Percentiles rank a stretch among this genome's conserved stretches.
Evolutionary conservation across 805 yeast genomes (phyloP).

Genomic region (Scheffersomyces lignosus): DNA sequence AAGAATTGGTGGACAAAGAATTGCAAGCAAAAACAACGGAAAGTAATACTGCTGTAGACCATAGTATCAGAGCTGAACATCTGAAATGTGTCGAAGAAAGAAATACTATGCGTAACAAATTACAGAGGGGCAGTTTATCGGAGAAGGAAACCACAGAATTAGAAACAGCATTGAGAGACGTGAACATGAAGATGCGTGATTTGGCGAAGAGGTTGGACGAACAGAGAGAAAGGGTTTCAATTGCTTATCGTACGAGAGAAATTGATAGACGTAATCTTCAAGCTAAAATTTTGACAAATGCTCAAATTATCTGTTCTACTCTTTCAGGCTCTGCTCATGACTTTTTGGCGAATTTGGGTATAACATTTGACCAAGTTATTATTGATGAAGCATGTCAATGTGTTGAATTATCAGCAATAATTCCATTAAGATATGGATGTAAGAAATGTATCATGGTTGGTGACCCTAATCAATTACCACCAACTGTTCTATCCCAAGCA

Average conservation of each 20-base stretch:
- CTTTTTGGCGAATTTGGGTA: conserved; percentile 68
- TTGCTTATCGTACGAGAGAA: conserved; percentile 73
- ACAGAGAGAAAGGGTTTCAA: conserved; percentile 70
- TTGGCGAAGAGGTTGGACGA: conserved; percentile 75
- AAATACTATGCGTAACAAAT: conserved; percentile 48
- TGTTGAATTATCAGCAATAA: conserved; percentile 87
- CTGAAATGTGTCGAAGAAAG: conserved; percentile 57
- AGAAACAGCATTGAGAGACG: conserved; percentile 51
- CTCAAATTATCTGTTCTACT: conserved; percentile 89
- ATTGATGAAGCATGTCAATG: conserved; percentile 98
- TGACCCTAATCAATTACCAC: conserved; percentile 97
- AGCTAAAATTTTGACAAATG: conserved; percentile 64
- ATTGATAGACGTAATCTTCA: conserved; percentile 75
- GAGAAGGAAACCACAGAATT: conserved; percentile 48
- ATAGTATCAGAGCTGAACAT: conserved; percentile 50
- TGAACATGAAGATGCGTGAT: conserved; percentile 63
- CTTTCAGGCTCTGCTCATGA: conserved; percentile 94
- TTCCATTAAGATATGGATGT: conserved; percentile 91
- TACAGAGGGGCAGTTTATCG: conserved; percentile 23
- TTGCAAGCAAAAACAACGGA: conserved; percentile 36
- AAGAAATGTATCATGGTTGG: conserved; percentile 94
- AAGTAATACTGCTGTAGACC: conserved; percentile 43
- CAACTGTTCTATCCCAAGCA: conserved; percentile 87
- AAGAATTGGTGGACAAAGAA: conserved; percentile 74
- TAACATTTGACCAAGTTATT: conserved; percentile 84